A percentile compares a stretch with the other conserved stretches of the same genome.
Evolutionary conservation across 2,329 filamentous ascomycete genomes (phyloP).

Genomic region (Eurotiales sp.): DNA sequence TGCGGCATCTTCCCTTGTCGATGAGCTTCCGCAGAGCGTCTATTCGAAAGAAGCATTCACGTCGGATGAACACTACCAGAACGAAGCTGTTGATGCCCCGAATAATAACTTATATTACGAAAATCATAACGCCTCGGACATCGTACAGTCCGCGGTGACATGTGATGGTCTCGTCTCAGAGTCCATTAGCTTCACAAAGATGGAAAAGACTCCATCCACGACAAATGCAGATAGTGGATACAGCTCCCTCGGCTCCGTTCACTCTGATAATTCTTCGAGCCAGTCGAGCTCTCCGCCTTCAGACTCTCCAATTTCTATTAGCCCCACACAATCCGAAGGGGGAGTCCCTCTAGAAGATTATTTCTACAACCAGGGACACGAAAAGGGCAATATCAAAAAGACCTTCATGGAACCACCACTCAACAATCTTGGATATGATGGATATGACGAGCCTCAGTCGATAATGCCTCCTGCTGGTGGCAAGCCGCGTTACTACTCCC

Average conservation of each 20-base stretch:
- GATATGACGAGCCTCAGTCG: too few relatives aligned
- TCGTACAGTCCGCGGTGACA: not conserved
- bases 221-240: slow-evolving; percentile 37
- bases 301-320: not conserved
- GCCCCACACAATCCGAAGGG: not conserved
- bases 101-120: not conserved
- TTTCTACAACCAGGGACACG: too few relatives aligned
- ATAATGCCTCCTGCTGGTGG: too few relatives aligned
- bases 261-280: slow-evolving; percentile 20
- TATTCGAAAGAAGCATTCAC: slow-evolving; percentile 11
- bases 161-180: not conserved
- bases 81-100: slow-evolving; percentile 1
- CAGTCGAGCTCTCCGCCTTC: slow-evolving; percentile 8
- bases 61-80: slow-evolving; percentile 1
- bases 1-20: slow-evolving; percentile 5
- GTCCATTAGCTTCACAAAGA: not conserved
- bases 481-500: slow-evolving; percentile 13
- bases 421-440: not conserved
- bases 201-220: slow-evolving; percentile 4
- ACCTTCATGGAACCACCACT: not conserved
- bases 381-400: not conserved
- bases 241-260: slow-evolving; percentile 33
- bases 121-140: not conserved
- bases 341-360: not conserved
- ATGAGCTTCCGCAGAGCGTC: not conserved